Evolutionary conservation across 805 yeast species (phyloP).

Genomic region (Candida berthetii): DNA sequence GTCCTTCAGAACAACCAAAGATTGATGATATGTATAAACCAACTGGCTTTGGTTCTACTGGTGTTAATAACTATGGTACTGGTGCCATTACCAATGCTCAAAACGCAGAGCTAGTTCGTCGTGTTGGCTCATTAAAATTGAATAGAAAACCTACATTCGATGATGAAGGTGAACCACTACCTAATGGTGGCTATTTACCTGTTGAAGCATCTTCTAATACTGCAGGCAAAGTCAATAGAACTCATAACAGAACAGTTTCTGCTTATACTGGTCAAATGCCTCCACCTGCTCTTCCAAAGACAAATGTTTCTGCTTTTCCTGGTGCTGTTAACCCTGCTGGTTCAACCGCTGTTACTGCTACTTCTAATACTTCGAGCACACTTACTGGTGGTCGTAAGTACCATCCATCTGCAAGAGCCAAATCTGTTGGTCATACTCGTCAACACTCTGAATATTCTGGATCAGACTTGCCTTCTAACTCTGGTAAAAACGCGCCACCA

Average conservation of each 20-base stretch:
- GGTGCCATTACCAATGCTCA: background rate
- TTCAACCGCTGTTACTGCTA: constrained; percentile 3
- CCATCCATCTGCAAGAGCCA: constrained; percentile 86
- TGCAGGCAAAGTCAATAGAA: background rate
- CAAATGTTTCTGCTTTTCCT: background rate
- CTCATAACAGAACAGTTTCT: constrained; percentile 22
- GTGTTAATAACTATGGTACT: too few relatives aligned
- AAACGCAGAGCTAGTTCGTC: constrained; percentile 13
- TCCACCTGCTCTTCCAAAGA: constrained; percentile 2
- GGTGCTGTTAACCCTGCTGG: background rate
- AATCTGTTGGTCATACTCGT: constrained; percentile 77
- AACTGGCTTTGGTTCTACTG: background rate
- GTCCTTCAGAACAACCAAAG: constrained; percentile 8
- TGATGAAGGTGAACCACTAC: constrained; percentile 4
- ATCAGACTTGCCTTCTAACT: background rate
- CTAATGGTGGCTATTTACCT: background rate
- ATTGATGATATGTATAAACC: constrained; percentile 1
- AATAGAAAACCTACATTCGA: constrained; percentile 10
- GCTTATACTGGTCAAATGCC: constrained; percentile 13
- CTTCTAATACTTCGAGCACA: constrained; percentile 5
- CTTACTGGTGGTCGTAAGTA: constrained; percentile 23
- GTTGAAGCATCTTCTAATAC: background rate
- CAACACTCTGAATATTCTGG: constrained; percentile 26
- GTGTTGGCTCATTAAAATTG: constrained; percentile 19
- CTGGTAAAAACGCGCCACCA: constrained; percentile 16